Conservation (phyloP, 257 asterid genomes). For the Capsicum baccatum region DNA sequence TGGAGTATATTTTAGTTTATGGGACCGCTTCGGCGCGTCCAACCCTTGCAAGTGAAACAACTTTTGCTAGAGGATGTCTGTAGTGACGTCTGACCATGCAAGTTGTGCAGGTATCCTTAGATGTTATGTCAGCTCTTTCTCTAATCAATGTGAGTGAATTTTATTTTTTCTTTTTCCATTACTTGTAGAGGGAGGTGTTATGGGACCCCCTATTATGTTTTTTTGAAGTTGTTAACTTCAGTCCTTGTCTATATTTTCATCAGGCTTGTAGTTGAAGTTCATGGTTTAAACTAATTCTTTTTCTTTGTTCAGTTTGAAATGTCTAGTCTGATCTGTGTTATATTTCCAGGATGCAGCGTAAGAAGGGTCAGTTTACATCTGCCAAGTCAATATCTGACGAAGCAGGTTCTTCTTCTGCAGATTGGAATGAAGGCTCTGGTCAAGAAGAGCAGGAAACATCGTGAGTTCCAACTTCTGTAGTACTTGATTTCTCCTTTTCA, state of each 20-base stretch:
- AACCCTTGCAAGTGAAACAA: neutral
- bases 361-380: slow-evolving; percentile 98
- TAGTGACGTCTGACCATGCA: slow-evolving; percentile 15
- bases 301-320: neutral
- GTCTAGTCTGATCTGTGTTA: slow-evolving; percentile 8
- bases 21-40: neutral
- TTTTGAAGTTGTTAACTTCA: neutral
- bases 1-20: slow-evolving; percentile 12
- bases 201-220: neutral
- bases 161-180: neutral
- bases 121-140: slow-evolving; percentile 1
- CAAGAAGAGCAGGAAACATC: slow-evolving; percentile 88
- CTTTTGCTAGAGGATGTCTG: slow-evolving; percentile 10
- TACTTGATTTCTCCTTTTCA: neutral
- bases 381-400: slow-evolving; percentile 78
- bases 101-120: slow-evolving; percentile 9
- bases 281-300: neutral
- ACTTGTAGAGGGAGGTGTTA: neutral
- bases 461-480: slow-evolving; percentile 52
- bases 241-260: slow-evolving; percentile 2
- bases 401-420: slow-evolving; percentile 81
- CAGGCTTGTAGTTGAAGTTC: neutral
- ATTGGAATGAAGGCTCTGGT: slow-evolving; percentile 62
- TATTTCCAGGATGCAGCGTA: slow-evolving; percentile 91
- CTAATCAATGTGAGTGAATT: neutral